Conservation (phyloP, 148 eudicot genomes). For the Spergularia marina region DNA sequence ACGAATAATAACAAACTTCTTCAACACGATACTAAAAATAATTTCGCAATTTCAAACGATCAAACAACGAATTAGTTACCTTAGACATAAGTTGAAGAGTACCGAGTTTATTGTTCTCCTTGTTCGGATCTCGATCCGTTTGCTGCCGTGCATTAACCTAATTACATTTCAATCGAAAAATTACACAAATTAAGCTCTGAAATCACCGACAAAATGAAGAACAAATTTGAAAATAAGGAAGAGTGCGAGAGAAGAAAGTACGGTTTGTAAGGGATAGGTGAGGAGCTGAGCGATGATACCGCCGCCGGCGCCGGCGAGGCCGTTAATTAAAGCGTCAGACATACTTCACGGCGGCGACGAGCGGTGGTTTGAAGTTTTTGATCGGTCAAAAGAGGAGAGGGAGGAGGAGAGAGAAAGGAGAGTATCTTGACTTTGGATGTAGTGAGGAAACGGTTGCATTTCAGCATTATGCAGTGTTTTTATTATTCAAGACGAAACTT, state of each 20-base stretch:
- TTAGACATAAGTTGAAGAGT: slow-evolving; percentile 66
- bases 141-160: slow-evolving; percentile 96
- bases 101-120: slow-evolving; percentile 52
- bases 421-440: slow-evolving; percentile 26
- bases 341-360: slow-evolving; percentile 26
- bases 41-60: not conserved
- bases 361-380: slow-evolving; percentile 41
- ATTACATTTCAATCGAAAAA: not conserved
- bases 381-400: slow-evolving; percentile 10
- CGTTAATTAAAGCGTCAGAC: slow-evolving; percentile 94
- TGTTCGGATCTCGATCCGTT: slow-evolving; percentile 76
- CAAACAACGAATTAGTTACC: slow-evolving; percentile 33
- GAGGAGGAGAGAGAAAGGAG: not conserved
- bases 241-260: slow-evolving; percentile 18
- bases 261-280: slow-evolving; percentile 95
- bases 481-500: not conserved
- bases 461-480: too few species aligned
- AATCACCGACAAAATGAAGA: not conserved
- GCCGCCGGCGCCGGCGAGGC: slow-evolving; percentile 97
- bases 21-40: not conserved
- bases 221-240: not conserved
- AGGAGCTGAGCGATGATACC: slow-evolving; percentile 98
- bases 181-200: not conserved
- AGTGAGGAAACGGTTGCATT: not conserved
- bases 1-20: too few species aligned